phyloP scores from a whole-genome alignment of 2,329 filamentous ascomycete species.

The Cucurbitaria berberidis region DNA sequence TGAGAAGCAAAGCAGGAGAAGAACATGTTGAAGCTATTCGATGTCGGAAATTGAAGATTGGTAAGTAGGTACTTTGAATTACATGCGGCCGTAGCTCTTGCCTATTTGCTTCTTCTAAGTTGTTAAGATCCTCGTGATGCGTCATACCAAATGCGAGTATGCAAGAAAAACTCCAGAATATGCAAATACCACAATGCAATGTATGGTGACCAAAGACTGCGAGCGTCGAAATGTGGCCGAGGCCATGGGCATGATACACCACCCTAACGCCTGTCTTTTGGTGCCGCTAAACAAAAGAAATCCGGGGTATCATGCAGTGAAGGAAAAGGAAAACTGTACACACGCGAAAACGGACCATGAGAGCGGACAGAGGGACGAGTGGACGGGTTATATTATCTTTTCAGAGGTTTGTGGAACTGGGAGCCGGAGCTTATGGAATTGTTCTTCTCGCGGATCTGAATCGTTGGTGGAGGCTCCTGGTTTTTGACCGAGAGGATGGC shows the following conservation, averaged over 20 bases:
- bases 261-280: neutral
- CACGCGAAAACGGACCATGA: conserved; percentile 4
- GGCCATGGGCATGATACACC: neutral
- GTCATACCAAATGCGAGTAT: conserved; percentile 1
- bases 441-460: conserved; percentile 36
- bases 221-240: neutral
- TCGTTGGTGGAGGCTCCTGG: conserved; percentile 28
- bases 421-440: conserved; percentile 31
- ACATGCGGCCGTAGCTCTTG: conserved; percentile 1
- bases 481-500: conserved; percentile 35
- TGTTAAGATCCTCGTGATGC: neutral
- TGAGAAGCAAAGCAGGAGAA: neutral
- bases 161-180: conserved; percentile 3
- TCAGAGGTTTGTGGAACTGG: conserved; percentile 21
- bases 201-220: neutral
- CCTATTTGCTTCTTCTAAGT: neutral
- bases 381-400: conserved; percentile 13
- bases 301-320: conserved; percentile 37
- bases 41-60: neutral
- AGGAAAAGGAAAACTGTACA: conserved; percentile 11
- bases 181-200: neutral
- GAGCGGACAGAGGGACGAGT: neutral
- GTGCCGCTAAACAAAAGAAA: conserved; percentile 25
- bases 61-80: neutral
- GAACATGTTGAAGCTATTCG: neutral